Base-by-base conservation (phyloP, 163 green algal genomes). In the Chlamydomonas reinhardtii region DNA sequence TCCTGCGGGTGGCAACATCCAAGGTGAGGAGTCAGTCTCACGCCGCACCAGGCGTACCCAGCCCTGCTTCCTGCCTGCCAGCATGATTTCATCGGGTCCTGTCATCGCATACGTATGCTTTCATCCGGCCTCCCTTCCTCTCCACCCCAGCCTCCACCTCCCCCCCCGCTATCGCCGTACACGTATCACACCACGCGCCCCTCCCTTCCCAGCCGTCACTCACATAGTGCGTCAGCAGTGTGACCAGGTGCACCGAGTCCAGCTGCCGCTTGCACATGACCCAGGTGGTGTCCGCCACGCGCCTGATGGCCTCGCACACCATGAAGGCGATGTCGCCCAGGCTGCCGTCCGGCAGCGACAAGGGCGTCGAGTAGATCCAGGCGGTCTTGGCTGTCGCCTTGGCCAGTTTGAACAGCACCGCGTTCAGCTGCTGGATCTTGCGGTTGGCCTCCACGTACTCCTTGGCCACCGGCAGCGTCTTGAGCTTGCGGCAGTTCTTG, bases 391-490 rank as follows among this genome's bases (percentile, higher is more conserved):
- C 80, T 8, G 37, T 52, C 24, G 80, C 80, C 59, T 86, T 86
- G 56, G 80, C 80, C 35, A 86, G 80, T 59, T 86, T 86, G 56
- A 86, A 86, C 34, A 86, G 71, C 56, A 86, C 80, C 4, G 80
- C 80, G 56, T 86, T 86, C 24, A 86, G 59, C 56, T 73, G 35
- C 56, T 80, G 80, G 59, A 86, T 86, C 35, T 54, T 52, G 54
- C 71, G 80, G 80, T 86, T 86, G 27, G 71, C 69, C 80, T 86
- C 80, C 34, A 80, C 80, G 52, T 74, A 86, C 70, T 86, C 80
- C 12, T 34, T 32, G 16, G 80, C 80, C 48, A 86, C 80, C 70
- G 80, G 80, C 70, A 86, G 71, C 70, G 71, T 79, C 37, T 86
- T 86, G 35, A 86, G 70, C 59, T 86, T 86, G 39, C 71, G 70